Evolutionary conservation across 208 protist genomes (phyloP).

Genomic region (Crithidia thermophila): DNA sequence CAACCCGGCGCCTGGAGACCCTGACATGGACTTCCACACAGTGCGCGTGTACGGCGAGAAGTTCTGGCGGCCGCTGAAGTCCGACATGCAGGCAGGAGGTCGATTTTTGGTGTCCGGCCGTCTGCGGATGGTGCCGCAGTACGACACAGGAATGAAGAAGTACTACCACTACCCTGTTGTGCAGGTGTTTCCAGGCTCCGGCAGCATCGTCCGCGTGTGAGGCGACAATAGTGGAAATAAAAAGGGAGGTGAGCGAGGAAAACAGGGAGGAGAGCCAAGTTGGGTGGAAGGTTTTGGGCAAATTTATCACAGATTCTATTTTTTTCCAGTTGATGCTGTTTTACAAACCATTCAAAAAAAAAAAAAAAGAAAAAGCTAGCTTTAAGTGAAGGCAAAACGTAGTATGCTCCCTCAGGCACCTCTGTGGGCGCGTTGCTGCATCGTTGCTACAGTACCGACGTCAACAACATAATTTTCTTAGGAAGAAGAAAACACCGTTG

Average conservation of each 20-base stretch:
- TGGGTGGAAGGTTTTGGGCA: too few relatives aligned
- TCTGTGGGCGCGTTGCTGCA: too few relatives aligned
- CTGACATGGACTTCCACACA: constrained; percentile 89
- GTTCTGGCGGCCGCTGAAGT: constrained; percentile 51
- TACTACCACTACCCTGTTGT: constrained; percentile 92
- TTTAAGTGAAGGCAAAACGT: too few relatives aligned
- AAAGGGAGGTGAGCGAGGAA: neutral
- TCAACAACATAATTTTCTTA: too few relatives aligned
- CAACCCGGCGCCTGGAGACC: constrained; percentile 73
- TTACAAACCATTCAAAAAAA: neutral
- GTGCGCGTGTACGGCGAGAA: constrained; percentile 73
- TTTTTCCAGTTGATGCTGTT: too few relatives aligned
- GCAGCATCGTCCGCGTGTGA: constrained; percentile 31
- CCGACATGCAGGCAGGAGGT: constrained; percentile 44
- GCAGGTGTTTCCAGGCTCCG: constrained; percentile 68
- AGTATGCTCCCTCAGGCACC: too few relatives aligned
- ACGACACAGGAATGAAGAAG: constrained; percentile 68
- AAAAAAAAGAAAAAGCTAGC: too few relatives aligned
- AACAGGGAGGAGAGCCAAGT: too few relatives aligned
- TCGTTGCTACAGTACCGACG: too few relatives aligned
- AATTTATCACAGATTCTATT: too few relatives aligned
- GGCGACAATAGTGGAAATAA: neutral
- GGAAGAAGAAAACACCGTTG: too few relatives aligned
- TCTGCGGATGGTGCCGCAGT: constrained; percentile 88
- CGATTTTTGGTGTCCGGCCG: constrained; percentile 68